Evolutionary conservation across 202 grass and related monocot genomes (phyloP), one percentile per base, ranked within the genome.

Genomic region (Setaria italica): DNA sequence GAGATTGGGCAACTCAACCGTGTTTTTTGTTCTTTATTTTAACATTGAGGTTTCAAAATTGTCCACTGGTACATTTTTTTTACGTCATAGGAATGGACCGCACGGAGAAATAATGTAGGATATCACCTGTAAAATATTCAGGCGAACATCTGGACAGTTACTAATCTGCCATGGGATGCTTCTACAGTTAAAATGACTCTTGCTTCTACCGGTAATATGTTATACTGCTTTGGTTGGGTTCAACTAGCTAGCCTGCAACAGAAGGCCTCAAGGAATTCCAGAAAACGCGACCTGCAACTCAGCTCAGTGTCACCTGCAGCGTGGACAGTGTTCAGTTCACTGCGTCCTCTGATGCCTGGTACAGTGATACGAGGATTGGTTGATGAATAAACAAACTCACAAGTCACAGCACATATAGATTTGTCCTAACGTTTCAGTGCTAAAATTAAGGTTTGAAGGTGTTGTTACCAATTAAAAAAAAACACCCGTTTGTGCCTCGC

Each of bases 1-100:
- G 53, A 41, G 55, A 82, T 64, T 77, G 56, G 84, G 67, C 32
- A 59, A 7, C 57, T 67, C 72, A 86, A 86, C 16, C 11, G 41
- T 25, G 25, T 25, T 25, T 25, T 41, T 41, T 79, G 29, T 46
- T 59, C 47, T 49, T 49, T 49, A 12, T 49, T 49, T 59, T 20
- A 34, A 21, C 34, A 32, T 46, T n/a, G 34, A 16, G 32, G n/a
- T 80, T 20, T 30, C 17, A 74, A 50, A 35, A 50, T 63, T 82
- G 17, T 37, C 10, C 10, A 14, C 19, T 58, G 47, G 37, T 48
- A 39, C 39, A 48, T 25, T 30, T 35, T 76, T 67, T 39, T 10
- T 11, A 69, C 46, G 58, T 34, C 53, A 85, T 56, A 16, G 37
- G 73, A 62, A 65, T 80, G 39, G 25, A 79, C 56, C 42, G 5